A percentile compares a stretch with the other conserved stretches of the same genome.
phyloP scores from a whole-genome alignment of 1,284 basidiomycete genomes.

The Phellopilus nigrolimitatus region DNA sequence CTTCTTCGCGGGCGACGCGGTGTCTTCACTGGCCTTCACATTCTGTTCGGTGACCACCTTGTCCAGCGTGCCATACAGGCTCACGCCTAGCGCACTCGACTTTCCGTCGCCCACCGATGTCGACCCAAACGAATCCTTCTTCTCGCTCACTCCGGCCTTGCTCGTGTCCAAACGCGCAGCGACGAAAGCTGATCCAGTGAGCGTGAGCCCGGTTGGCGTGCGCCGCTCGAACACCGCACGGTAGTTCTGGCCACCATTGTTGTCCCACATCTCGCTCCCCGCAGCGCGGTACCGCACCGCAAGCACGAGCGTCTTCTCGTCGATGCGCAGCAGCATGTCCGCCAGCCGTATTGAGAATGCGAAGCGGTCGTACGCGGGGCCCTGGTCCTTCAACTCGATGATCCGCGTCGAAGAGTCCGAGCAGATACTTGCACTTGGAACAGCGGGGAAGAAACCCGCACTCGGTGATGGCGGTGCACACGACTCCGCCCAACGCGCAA shows the following conservation, averaged over 20 bases:
- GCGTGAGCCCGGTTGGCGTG: neutral
- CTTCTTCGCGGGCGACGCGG: conserved; percentile 26
- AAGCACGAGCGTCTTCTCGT: conserved; percentile 81
- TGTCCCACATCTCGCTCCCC: conserved; percentile 86
- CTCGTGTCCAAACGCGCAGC: neutral
- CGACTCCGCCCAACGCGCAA: conserved; percentile 71
- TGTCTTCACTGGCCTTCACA: conserved; percentile 8
- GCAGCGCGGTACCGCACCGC: conserved; percentile 75
- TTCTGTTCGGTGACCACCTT: neutral
- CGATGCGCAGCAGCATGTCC: conserved; percentile 65
- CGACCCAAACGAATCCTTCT: neutral
- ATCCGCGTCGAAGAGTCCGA: neutral
- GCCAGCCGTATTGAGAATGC: conserved; percentile 61
- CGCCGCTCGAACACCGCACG: conserved; percentile 49
- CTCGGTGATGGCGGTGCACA: conserved; percentile 20
- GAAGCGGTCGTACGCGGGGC: conserved; percentile 37
- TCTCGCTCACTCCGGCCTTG: neutral
- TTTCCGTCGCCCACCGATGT: neutral
- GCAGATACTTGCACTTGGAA: no score
- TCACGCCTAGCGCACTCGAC: neutral
- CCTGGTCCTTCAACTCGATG: neutral
- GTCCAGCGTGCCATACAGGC: neutral
- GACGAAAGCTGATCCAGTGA: conserved; percentile 13
- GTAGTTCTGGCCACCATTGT: conserved; percentile 82
- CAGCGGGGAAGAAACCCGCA: no score